Evolutionary conservation across 352 stramenopile genomes (phyloP), one percentile per base, ranked within the genome.

Genomic region (Pythium chondricola): DNA sequence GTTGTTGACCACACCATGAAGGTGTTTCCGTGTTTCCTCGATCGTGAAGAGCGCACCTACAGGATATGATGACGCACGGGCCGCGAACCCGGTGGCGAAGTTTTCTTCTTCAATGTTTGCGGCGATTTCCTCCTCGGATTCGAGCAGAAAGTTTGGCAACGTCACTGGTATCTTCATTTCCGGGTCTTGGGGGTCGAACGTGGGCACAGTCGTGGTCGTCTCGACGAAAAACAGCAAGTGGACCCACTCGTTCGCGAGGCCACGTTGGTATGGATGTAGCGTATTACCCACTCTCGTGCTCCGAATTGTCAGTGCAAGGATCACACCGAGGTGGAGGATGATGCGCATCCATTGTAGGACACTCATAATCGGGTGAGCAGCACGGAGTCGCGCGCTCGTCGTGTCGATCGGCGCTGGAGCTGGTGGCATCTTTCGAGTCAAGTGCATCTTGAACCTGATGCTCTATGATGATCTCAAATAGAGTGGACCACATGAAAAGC

Each of bases 171-270:
- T 61, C 16, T 52, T 20, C 17, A 51, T 43, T 9, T 44, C 48
- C 0, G 40, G 25, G n/a, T 29, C 39, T 14, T 47, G 33, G 4
- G 37, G 11, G 24, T 50, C 43, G 35, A 39, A 52, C 20, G 42
- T 32, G 6, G 45, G 45, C 5, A 67, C 38, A 16, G 35, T 44
- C 48, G 44, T 43, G 20, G 44, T 56, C 9, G 61, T 62, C 48
- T 85, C 71, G 20, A 88, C 74, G 63, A 77, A 88, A 56, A 86
- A 88, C 16, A 88, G 64, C 48, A 88, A 54, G 14, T 74, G 69
- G 57, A 82, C 63, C 74, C 74, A 88, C 37, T 85, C 64, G 61
- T 83, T 85, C 22, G 74, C 74, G 17, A 86, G 54, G 5, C 71
- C 56, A 26, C 74, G 74, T 45, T 83, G 54, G 55, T 76, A 86